phyloP scores from a whole-genome alignment of 116 monocot genomes.

The Papilionanthe hybrid region DNA sequence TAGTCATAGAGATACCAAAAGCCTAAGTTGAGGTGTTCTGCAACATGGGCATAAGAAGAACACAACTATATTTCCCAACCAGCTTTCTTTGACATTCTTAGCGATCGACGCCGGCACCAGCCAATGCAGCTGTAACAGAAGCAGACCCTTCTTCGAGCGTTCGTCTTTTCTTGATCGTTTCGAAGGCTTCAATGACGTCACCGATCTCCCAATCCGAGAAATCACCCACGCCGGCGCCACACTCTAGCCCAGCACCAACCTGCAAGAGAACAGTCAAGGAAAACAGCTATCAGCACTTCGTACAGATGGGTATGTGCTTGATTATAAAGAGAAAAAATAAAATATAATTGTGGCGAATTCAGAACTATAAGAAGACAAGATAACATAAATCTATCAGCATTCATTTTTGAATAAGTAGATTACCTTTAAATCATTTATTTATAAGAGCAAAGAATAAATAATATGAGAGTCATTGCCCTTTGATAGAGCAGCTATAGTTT shows the following conservation, averaged over 20 bases:
- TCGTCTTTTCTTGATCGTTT: slow-evolving; percentile 64
- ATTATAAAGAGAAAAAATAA: not conserved
- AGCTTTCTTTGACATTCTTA: slow-evolving; percentile 2
- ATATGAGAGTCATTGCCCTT: not conserved
- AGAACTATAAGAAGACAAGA: not conserved
- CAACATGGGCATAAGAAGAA: not conserved
- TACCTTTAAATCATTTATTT: not conserved
- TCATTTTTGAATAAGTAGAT: not conserved
- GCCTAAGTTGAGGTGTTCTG: not conserved
- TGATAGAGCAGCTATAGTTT: not conserved
- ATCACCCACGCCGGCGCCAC: slow-evolving; percentile 76
- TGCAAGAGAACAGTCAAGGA: slow-evolving; percentile 11
- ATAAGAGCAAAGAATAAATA: not conserved
- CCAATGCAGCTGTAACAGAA: slow-evolving; percentile 62
- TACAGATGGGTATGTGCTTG: not conserved
- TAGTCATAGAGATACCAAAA: not conserved
- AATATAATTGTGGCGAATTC: too few relatives aligned
- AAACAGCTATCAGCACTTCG: not conserved
- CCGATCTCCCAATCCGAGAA: slow-evolving; percentile 80
- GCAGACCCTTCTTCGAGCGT: slow-evolving; percentile 95
- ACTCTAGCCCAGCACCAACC: slow-evolving; percentile 83
- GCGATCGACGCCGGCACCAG: slow-evolving; percentile 47
- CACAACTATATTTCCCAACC: not conserved
- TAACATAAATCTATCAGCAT: not conserved
- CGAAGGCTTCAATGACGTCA: slow-evolving; percentile 82